Conservation (phyloP, 2,329 filamentous ascomycete species). For the Colletotrichum musicola region DNA sequence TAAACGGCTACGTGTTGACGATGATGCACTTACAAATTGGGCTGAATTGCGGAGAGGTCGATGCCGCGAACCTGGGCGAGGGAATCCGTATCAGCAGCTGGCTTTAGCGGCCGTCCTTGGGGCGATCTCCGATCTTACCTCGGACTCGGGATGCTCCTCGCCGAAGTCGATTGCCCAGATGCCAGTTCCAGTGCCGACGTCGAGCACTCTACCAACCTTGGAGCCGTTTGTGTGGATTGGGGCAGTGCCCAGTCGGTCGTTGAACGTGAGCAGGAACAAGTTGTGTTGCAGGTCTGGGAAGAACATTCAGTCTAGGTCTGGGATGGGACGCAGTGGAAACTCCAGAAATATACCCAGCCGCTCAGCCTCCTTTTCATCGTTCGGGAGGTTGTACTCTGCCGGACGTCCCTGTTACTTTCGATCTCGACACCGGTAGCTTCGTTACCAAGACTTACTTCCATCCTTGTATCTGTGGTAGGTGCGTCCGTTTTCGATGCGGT, state of each 20-base stretch:
- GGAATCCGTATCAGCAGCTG: not conserved
- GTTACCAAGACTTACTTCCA: slow-evolving; percentile 39
- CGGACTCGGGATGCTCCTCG: not conserved
- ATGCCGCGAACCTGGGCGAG: not conserved
- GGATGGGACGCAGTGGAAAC: not conserved
- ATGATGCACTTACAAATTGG: not conserved
- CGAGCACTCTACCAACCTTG: not conserved
- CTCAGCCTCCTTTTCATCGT: not conserved
- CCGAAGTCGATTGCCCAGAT: not conserved
- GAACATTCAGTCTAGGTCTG: not conserved
- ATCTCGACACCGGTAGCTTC: too few species aligned
- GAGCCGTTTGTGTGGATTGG: not conserved
- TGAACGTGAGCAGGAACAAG: not conserved
- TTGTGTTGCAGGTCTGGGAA: not conserved
- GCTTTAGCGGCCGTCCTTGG: too few species aligned
- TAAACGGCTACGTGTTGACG: rapidly evolving
- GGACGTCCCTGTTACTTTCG: too few species aligned
- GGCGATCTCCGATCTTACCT: not conserved
- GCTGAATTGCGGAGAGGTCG: not conserved
- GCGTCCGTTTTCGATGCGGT: slow-evolving; percentile 26
- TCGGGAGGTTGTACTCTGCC: not conserved
- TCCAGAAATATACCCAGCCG: not conserved
- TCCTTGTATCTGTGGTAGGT: slow-evolving; percentile 39
- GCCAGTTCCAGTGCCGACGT: not conserved
- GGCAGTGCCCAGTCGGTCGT: not conserved